Evolutionary conservation across 306 rosid genomes (phyloP).

Genomic region (Vachellia pachyceras): DNA sequence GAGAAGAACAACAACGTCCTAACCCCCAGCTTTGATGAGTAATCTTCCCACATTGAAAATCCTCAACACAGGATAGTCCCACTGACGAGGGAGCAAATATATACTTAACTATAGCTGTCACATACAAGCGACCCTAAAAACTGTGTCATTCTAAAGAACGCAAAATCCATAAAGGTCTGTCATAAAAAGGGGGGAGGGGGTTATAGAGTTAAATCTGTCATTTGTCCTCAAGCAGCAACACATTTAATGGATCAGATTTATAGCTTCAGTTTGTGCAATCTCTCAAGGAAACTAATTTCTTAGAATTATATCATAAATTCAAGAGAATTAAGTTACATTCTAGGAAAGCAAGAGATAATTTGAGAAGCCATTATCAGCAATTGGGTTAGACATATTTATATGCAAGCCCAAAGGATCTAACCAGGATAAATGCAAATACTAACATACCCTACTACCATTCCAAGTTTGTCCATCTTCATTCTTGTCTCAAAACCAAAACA

Average conservation of each 20-base stretch:
- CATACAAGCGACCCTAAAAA: not conserved
- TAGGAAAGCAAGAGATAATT: not conserved
- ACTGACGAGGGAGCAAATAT: not conserved
- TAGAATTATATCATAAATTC: not conserved
- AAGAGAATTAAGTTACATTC: not conserved
- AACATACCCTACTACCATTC: not conserved
- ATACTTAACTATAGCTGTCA: not conserved
- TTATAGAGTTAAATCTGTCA: not conserved
- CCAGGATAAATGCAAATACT: not conserved
- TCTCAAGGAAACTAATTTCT: not conserved
- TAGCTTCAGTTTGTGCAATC: not conserved
- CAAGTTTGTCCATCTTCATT: not conserved
- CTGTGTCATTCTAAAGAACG: not conserved
- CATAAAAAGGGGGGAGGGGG: too few species aligned
- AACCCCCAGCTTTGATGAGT: not conserved
- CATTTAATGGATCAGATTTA: not conserved
- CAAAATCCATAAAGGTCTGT: not conserved
- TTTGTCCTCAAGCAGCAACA: not conserved
- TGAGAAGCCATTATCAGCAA: not conserved
- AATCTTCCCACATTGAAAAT: not conserved
- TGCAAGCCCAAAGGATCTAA: not conserved
- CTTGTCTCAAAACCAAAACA: conserved; percentile 1
- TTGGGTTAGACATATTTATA: not conserved
- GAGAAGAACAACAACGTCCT: too few species aligned
- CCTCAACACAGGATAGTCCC: not conserved